Conservation (phyloP, 805 yeast genomes). For the Yarrowia hollandica region DNA sequence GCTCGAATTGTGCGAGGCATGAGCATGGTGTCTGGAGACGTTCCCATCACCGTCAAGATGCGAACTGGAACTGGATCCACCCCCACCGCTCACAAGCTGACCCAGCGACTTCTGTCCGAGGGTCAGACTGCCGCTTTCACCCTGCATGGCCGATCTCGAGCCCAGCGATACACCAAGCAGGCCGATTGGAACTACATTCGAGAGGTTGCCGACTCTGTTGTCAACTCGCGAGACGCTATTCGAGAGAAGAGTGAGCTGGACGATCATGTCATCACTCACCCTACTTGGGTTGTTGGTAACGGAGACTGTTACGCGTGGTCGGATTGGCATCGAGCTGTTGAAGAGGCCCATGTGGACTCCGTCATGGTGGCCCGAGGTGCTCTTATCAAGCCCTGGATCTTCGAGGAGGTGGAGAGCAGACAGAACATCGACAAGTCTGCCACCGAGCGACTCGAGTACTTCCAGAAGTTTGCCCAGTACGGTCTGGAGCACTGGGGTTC, state of each 20-base stretch:
- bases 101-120: conserved; percentile 68
- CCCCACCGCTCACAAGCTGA: conserved; percentile 82
- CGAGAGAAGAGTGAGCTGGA: conserved; percentile 58
- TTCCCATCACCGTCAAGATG: conserved; percentile 88
- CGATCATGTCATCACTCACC: conserved; percentile 39
- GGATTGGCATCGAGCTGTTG: conserved; percentile 79
- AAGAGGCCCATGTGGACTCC: conserved; percentile 73
- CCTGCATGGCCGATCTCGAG: conserved; percentile 93
- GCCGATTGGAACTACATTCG: conserved; percentile 93
- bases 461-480: conserved; percentile 66
- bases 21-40: conserved; percentile 84
- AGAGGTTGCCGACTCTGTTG: conserved; percentile 67
- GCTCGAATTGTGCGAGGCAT: conserved; percentile 79
- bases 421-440: conserved; percentile 90
- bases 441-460: conserved; percentile 79
- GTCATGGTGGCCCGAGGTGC: conserved; percentile 99
- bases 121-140: conserved; percentile 89
- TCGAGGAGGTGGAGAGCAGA: conserved; percentile 87
- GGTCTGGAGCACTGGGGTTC: conserved; percentile 98
- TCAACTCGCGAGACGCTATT: conserved; percentile 51
- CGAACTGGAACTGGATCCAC: conserved; percentile 89
- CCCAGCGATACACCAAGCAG: conserved; percentile 85
- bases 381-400: conserved; percentile 96
- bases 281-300: conserved; percentile 86
- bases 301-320: conserved; percentile 87